Base-by-base conservation (phyloP, 2,329 filamentous ascomycete genomes). In the Diplodia scrobiculata region DNA sequence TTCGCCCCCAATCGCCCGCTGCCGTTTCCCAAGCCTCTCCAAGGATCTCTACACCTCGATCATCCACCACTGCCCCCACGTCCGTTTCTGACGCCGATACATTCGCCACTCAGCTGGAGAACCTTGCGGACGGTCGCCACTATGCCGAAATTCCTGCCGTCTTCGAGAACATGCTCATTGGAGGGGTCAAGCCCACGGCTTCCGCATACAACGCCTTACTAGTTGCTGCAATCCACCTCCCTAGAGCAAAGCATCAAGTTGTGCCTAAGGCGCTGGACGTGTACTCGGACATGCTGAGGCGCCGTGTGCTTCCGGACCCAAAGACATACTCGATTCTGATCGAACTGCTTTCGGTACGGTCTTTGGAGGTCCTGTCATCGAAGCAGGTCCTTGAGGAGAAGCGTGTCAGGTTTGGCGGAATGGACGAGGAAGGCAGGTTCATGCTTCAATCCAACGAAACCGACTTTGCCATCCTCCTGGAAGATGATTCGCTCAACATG, bases 211-310 rank as follows among this genome's bases (percentile, higher is more conserved):
- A 97, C 76, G 91, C 92, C 59, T 84, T 99, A 52, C 82, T 99
- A 51, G 84, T 89, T 72, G 91, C 95, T 5, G 92, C 92, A 14
- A 91, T 97, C 68, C 85, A 91, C 71, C 85, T 97, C 19, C 91
- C 93, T 7, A 83, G 84, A 27, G 89, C 91, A 76, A 90, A 89
- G 77, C 89, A 90, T 64, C 90, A 96, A 79, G 87, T 95, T 63
- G 91, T 96, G 14, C 89, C 92, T 68, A 96, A 96, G 81, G 92
- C 92, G 5, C 84, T 98, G 63, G 93, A 97, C 80, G 91, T 99
- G 63, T 99, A 98, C 77, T 90, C 92, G 17, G 93, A 98, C 76
- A 98, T 99, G 95, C 87, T 97, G 71, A 88, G 89, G 70, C 90
- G 93, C 70, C 89, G 89, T 71, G 89, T 98, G 27, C 81, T 85